A percentile compares a stretch with the other conserved stretches of the same genome.
phyloP scores from a whole-genome alignment of 352 stramenopile genomes.

The Globisporangium alternatum region DNA sequence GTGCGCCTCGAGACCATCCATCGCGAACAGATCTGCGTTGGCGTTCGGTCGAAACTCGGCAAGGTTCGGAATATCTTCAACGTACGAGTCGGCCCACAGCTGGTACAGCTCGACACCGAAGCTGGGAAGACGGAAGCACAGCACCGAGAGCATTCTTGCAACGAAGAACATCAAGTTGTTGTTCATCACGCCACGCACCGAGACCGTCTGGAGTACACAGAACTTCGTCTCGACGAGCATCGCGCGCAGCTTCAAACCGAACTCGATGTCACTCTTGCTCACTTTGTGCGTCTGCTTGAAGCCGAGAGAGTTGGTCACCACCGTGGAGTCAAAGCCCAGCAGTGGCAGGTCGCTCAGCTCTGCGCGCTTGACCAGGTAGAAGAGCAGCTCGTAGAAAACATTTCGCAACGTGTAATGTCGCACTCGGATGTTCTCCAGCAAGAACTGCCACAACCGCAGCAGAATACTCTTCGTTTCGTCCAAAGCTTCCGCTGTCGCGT shows the following conservation, averaged over 20 bases:
- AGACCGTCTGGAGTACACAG: conserved; percentile 85
- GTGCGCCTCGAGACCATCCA: conserved; percentile 86
- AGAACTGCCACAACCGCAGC: conserved; percentile 83
- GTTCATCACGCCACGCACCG: conserved; percentile 88
- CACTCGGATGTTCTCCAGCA: conserved; percentile 89
- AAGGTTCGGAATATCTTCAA: conserved; percentile 70
- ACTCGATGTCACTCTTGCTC: conserved; percentile 79
- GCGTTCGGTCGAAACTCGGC: conserved; percentile 82
- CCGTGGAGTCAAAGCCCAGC: conserved; percentile 79
- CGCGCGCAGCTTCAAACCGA: conserved; percentile 78
- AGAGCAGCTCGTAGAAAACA: conserved; percentile 87
- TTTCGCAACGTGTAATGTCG: conserved; percentile 87
- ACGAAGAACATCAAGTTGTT: conserved; percentile 92
- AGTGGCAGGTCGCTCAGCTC: conserved; percentile 83
- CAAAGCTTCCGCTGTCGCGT: conserved; percentile 72
- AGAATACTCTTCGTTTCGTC: conserved; percentile 88
- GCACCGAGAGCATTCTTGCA: conserved; percentile 80
- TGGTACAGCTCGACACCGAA: conserved; percentile 88
- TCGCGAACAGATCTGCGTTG: conserved; percentile 82
- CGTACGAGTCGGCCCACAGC: conserved; percentile 85
- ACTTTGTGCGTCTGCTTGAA: conserved; percentile 78
- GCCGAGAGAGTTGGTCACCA: conserved; percentile 50
- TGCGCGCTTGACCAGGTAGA: conserved; percentile 87
- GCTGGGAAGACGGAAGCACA: conserved; percentile 84
- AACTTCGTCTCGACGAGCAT: conserved; percentile 90